Percentiles rank a stretch among this genome's conserved stretches.
Evolutionary conservation across 306 rosid genomes (phyloP).

Genomic region (Clitoria ternatea): DNA sequence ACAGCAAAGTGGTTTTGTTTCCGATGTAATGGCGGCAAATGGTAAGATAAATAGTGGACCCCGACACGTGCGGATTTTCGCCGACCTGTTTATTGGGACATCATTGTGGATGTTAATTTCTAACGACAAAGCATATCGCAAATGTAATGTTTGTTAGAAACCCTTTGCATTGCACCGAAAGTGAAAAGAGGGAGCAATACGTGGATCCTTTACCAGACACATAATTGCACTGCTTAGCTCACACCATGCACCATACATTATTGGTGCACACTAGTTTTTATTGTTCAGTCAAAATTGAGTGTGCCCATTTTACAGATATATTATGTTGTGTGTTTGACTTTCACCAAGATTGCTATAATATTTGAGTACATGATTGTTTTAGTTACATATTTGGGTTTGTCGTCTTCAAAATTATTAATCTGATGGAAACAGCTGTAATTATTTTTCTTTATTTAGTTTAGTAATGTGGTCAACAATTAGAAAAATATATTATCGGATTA

Average conservation of each 20-base stretch:
- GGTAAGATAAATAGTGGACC: conserved; percentile 24
- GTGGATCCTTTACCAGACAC: conserved; percentile 29
- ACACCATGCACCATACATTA: background rate
- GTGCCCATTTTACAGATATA: background rate
- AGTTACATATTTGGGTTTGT: background rate
- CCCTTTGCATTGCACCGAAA: conserved; percentile 46
- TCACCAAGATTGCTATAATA: background rate
- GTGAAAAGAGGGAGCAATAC: conserved; percentile 18
- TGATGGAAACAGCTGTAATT: background rate
- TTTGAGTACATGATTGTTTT: background rate
- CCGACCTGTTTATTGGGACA: conserved; percentile 42
- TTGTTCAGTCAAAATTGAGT: conserved; percentile 1
- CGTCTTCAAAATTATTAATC: conserved; percentile 1
- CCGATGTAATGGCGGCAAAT: too few species aligned
- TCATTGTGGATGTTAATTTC: conserved; percentile 38
- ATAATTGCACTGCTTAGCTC: conserved; percentile 1
- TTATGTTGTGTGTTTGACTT: background rate
- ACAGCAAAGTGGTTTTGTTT: too few species aligned
- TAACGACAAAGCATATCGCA: conserved; percentile 22
- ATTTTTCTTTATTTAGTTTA: background rate
- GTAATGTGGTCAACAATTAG: background rate
- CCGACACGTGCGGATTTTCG: conserved; percentile 53
- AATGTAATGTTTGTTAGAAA: background rate
- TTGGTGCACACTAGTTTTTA: too few species aligned
- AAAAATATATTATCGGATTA: background rate